A percentile compares a stretch with the other conserved stretches of the same genome.
Evolutionary conservation across 1,139 yeast species (phyloP).

Genomic region (Wickerhamiella infanticola): DNA sequence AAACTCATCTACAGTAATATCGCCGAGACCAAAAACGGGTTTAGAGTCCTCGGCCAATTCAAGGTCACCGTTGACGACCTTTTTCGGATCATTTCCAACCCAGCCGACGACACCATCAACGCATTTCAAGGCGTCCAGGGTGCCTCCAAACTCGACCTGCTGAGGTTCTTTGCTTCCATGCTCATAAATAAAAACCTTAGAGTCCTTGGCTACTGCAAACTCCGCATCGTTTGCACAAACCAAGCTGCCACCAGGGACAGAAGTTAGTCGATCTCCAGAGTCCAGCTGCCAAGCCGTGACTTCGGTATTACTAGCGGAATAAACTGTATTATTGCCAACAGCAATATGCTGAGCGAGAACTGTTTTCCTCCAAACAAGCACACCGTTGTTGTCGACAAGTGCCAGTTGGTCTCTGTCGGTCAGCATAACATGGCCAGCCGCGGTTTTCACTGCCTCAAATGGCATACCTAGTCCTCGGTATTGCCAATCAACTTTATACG

Average conservation of each 20-base stretch:
- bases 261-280: conserved; percentile 5
- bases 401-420: conserved; percentile 6
- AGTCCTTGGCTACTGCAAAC: conserved; percentile 37
- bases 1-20: background rate
- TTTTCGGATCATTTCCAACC: background rate
- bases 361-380: conserved; percentile 8
- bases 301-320: conserved; percentile 6
- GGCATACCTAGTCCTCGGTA: conserved; percentile 8
- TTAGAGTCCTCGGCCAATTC: background rate
- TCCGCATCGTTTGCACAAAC: conserved; percentile 73
- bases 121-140: background rate
- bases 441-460: background rate
- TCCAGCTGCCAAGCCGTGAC: conserved; percentile 8
- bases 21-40: background rate
- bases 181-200: background rate
- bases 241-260: conserved; percentile 24
- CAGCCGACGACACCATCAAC: background rate
- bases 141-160: background rate
- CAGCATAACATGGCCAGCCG: background rate
- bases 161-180: background rate
- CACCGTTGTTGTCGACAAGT: conserved; percentile 6
- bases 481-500: conserved; percentile 9
- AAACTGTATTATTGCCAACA: background rate
- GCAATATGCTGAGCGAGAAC: conserved; percentile 6
- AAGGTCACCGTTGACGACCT: background rate